Base-by-base conservation (phyloP, 805 yeast species). In the Lipomyces oligophaga region DNA sequence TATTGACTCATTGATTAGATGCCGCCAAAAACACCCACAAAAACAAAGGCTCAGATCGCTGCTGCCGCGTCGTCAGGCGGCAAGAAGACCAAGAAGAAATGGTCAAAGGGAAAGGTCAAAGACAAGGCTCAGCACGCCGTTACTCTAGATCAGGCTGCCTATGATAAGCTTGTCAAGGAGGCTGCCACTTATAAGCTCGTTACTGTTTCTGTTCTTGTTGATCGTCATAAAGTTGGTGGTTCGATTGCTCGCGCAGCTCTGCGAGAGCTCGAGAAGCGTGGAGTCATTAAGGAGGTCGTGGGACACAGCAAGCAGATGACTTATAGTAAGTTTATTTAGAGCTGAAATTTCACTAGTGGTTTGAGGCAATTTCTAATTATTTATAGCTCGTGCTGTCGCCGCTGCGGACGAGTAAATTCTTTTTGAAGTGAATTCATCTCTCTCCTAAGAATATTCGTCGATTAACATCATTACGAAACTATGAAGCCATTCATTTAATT, bases 91-190 rank as follows among this genome's bases (percentile, higher is more conserved):
- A 93, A 93, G 88, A 90, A 93, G 95, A 93, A 93, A 96, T 93
- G 97, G 98, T 85, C 95, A 85, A 89, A 90, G 83, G 96, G 96
- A 77, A 88, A 94, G 83, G 96, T 88, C 76, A 93, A 94, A 89
- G 99, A 93, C 79, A 90, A 85, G 95, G 97, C 98, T 67, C 90
- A 86, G 75, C 98, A 93, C 82, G 82, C 88, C 71, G 89, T 93
- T 69, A 78, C 85, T 74, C 80, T 93, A 69, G 99, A 93, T 76
- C 97, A 93, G 80, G 95, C 93, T 66, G 86, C 90, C 74, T 90
- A 84, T 80, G 98, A 93, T 94, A 87, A 97, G 81, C 85, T 93
- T 78, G 74, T 88, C 78, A 93, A 93, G 85, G 99, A 93, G 71
- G 97, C 89, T 57, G 97, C 97, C 78, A 87, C 96, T 66, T 93